phyloP scores from a whole-genome alignment of 192 early-diverging fungal species.

The Entophlyctis helioformis region DNA sequence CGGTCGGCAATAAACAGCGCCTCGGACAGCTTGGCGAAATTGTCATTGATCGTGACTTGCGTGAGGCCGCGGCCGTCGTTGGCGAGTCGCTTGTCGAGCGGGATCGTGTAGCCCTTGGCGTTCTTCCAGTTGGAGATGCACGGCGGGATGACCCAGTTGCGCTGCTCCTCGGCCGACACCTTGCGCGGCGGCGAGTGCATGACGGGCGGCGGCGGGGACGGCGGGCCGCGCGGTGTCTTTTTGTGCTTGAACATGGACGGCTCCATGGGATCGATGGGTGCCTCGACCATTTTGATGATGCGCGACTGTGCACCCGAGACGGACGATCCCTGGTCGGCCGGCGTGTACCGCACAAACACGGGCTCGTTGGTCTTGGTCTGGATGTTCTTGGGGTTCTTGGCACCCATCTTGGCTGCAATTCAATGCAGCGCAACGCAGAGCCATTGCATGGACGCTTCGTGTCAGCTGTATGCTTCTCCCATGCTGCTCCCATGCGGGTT shows the following conservation, averaged over 20 bases:
- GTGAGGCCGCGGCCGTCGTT: slow-evolving; percentile 87
- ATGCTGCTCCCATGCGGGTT: not conserved
- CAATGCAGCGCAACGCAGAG: not conserved
- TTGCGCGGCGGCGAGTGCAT: slow-evolving; percentile 97
- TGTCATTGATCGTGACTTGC: slow-evolving; percentile 71
- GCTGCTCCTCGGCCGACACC: slow-evolving; percentile 89
- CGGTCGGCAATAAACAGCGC: slow-evolving; percentile 86
- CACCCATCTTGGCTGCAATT: slow-evolving; percentile 45
- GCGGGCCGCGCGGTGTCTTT: slow-evolving; percentile 72
- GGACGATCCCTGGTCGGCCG: slow-evolving; percentile 54
- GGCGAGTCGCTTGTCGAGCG: slow-evolving; percentile 95
- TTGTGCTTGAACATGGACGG: slow-evolving; percentile 87
- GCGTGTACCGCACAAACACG: slow-evolving; percentile 83
- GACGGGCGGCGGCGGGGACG: slow-evolving; percentile 92
- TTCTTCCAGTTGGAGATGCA: slow-evolving; percentile 99
- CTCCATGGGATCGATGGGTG: slow-evolving; percentile 93
- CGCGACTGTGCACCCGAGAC: slow-evolving; percentile 70
- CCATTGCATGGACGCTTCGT: not conserved
- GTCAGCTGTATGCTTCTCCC: not conserved
- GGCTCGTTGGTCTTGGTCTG: slow-evolving; percentile 48
- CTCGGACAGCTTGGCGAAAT: slow-evolving; percentile 93
- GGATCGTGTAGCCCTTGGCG: slow-evolving; percentile 97
- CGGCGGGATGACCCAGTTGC: slow-evolving; percentile 96
- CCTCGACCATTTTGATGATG: slow-evolving; percentile 91
- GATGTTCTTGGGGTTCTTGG: slow-evolving; percentile 46